Percentiles rank a stretch among this genome's conserved stretches.
Conservation (phyloP, 2,329 filamentous ascomycete species). For the Paramyrothecium sp. region DNA sequence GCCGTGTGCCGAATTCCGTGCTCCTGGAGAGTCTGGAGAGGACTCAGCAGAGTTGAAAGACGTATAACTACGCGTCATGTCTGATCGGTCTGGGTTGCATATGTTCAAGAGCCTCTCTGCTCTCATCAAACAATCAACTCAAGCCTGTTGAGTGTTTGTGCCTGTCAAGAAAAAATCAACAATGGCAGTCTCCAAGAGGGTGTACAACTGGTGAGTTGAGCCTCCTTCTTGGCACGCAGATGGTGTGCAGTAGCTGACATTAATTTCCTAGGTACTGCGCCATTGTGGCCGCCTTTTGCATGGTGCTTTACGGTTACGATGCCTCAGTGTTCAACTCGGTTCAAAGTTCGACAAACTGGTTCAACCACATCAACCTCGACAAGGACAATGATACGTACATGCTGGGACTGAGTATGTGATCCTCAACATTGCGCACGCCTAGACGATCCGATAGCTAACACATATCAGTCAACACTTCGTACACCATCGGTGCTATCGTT, state of each 20-base stretch:
- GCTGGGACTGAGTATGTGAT: slow-evolving; percentile 34
- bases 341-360: slow-evolving; percentile 66
- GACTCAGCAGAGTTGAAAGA: background rate
- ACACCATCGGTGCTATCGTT: slow-evolving; percentile 69
- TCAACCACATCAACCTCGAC: slow-evolving; percentile 57
- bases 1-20: background rate
- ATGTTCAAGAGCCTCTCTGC: background rate
- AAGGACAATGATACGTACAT: slow-evolving; percentile 41
- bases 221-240: background rate
- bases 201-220: background rate
- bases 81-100: background rate
- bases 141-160: too few relatives aligned
- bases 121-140: too few relatives aligned
- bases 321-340: slow-evolving; percentile 73
- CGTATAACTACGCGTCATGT: background rate
- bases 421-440: background rate
- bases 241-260: background rate
- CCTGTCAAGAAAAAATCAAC: background rate
- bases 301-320: slow-evolving; percentile 75
- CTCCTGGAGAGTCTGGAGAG: background rate
- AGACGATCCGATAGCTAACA: background rate
- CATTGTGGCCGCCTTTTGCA: slow-evolving; percentile 68
- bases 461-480: slow-evolving; percentile 58
- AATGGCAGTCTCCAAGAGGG: background rate
- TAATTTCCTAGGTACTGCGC: slow-evolving; percentile 57